Percentiles rank a stretch among this genome's conserved stretches.
phyloP scores from a whole-genome alignment of 2,329 filamentous ascomycete species.

The Ophiostoma pallidulum region DNA sequence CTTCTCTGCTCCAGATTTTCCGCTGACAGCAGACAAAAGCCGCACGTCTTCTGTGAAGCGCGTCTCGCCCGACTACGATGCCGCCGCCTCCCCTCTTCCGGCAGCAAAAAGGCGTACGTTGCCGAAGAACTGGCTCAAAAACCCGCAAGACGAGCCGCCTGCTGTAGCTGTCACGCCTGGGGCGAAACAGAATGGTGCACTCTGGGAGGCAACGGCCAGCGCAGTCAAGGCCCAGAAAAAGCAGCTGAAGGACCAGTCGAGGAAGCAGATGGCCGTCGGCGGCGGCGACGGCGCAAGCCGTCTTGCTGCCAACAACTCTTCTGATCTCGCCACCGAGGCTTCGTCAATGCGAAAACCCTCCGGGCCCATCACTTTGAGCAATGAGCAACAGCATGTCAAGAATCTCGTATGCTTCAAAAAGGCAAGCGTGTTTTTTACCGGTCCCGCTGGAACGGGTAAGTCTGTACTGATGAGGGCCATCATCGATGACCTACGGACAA shows the following conservation, averaged over 20 bases:
- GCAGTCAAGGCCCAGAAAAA: slow-evolving; percentile 70
- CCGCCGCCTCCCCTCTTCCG: slow-evolving; percentile 22
- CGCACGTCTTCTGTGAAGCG: slow-evolving; percentile 29
- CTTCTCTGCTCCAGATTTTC: slow-evolving; percentile 19
- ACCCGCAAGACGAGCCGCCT: slow-evolving; percentile 28
- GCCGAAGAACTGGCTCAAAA: slow-evolving; percentile 38
- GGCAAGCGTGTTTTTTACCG: slow-evolving; percentile 95
- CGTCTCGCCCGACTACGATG: slow-evolving; percentile 26
- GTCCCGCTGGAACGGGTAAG: slow-evolving; percentile 93
- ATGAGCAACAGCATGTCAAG: slow-evolving; percentile 77
- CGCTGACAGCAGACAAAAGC: not conserved
- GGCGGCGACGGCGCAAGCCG: slow-evolving; percentile 28
- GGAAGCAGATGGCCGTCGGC: slow-evolving; percentile 32
- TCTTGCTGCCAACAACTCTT: not conserved
- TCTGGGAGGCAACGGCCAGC: slow-evolving; percentile 67
- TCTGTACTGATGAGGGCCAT: slow-evolving; percentile 92
- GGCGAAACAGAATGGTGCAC: slow-evolving; percentile 28
- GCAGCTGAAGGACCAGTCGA: slow-evolving; percentile 56
- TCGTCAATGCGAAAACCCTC: slow-evolving; percentile 19
- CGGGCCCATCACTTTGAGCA: slow-evolving; percentile 60
- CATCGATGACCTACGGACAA: slow-evolving; percentile 69
- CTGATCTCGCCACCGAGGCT: not conserved
- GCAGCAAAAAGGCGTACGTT: slow-evolving; percentile 54
- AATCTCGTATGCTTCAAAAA: slow-evolving; percentile 69
- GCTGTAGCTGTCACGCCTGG: slow-evolving; percentile 25